Evolutionary conservation across 768 basidiomycete species (phyloP).

Genomic region (Podaxis carcinomalis): DNA sequence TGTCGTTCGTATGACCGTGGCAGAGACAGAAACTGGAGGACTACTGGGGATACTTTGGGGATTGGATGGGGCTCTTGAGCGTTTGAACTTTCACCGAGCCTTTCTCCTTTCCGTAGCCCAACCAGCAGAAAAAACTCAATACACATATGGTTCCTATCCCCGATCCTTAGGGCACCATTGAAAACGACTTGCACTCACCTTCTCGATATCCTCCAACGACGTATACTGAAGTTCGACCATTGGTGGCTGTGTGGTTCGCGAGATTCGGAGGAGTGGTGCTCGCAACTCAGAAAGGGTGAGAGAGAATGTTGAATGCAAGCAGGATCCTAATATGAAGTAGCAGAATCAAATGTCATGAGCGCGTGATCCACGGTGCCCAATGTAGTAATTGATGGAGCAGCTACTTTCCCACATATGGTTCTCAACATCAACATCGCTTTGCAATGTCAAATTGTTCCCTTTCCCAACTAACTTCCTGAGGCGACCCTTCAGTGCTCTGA

Average conservation of each 20-base stretch:
- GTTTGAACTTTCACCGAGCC: too few relatives aligned
- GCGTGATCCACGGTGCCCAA: too few relatives aligned
- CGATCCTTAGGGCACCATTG: background rate
- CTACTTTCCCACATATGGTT: background rate
- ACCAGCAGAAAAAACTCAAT: background rate
- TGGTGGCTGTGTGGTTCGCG: background rate
- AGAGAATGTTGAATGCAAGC: background rate
- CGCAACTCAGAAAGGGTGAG: background rate
- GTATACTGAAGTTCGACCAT: slow-evolving; percentile 40
- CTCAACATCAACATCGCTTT: too few relatives aligned
- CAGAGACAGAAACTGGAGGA: background rate
- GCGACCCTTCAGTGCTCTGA: too few relatives aligned
- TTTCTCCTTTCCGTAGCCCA: background rate
- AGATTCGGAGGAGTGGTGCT: background rate
- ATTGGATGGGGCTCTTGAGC: too few relatives aligned
- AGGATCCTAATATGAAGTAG: background rate
- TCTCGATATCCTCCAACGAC: slow-evolving; percentile 48
- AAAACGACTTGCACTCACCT: slow-evolving; percentile 25
- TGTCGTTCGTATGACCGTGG: background rate
- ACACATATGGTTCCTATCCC: background rate
- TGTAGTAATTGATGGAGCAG: too few relatives aligned
- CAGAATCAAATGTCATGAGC: background rate
- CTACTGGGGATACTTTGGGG: too few relatives aligned
- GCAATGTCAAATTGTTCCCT: too few relatives aligned
- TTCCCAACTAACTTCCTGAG: too few relatives aligned